Base-by-base conservation (phyloP, 2,329 filamentous ascomycete genomes). In the Arachnopeziza araneosa region DNA sequence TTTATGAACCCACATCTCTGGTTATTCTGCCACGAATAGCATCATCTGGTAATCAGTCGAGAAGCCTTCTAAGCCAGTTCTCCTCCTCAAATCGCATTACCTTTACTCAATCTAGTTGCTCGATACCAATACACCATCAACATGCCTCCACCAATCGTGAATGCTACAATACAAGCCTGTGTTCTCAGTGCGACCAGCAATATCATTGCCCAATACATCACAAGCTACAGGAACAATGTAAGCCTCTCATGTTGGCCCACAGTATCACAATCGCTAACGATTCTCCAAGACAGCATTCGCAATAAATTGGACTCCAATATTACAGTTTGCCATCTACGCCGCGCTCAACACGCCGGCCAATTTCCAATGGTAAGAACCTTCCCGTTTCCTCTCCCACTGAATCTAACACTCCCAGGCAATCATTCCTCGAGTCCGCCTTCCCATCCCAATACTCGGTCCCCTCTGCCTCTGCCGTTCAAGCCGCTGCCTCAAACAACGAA, bases 341-440 rank as follows among this genome's bases (percentile, higher is more conserved):
- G 71, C 90, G 36, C 71, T 96, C 61, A 87, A 82, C 73, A 88
- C 87, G 50, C 91, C 92, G 2, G 89, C 89, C 52, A 97, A 97
- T 75, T 90, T 91, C 71, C 72, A 90, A 68, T 96, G 91, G 92
- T 85, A 73, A 19, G 10, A 52, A 9, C 24, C 12, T n/a, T 36
- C 44, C 17, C n/a, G 19, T 24, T 17, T n/a, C 23, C 22, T 53
- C 44, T 23, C 50, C 12, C 44, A 1, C 57, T 23, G 50, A 60
- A 72, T 50, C 64, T 55, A n/a, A 22, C n/a, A 60, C 24, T n/a
- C 22, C 23, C n/a, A 85, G 83, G 83, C 92, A 96, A 79, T 81
- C 84, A 50, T 90, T 83, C 70, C 80, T 96, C 56, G 92, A 96
- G 75, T 77, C 81, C 6, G 75, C 79, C 2, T 96, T 91, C 70